Percentiles rank a stretch among this genome's conserved stretches.
phyloP scores from a whole-genome alignment of 768 basidiomycete genomes.

The Tephrocybe sp. region DNA sequence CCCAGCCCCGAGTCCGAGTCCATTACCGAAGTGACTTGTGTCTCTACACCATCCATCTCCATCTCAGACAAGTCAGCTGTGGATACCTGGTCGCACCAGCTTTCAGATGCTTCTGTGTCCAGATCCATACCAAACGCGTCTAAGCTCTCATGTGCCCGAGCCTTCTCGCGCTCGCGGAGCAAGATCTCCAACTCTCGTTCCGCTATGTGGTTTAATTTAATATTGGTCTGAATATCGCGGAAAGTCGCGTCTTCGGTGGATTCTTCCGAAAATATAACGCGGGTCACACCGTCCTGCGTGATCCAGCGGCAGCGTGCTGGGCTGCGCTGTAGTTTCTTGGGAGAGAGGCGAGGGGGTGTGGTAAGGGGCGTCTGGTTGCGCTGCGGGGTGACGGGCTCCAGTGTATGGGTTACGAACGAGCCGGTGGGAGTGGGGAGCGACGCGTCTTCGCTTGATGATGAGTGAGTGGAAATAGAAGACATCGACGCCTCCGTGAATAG shows the following conservation, averaged over 20 bases:
- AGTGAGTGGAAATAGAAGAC: conserved; percentile 3
- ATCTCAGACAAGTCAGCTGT: background rate
- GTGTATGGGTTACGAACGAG: conserved; percentile 1
- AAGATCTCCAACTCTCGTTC: conserved; percentile 12
- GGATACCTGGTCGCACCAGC: background rate
- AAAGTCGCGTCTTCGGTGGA: conserved; percentile 1
- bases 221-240: conserved; percentile 4
- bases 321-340: conserved; percentile 14
- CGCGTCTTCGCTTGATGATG: conserved; percentile 1
- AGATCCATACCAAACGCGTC: conserved; percentile 1
- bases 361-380: background rate
- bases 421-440: conserved; percentile 1
- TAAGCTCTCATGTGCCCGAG: background rate
- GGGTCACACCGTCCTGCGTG: background rate
- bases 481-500: background rate
- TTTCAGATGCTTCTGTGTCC: conserved; percentile 5
- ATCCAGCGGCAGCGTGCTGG: conserved; percentile 10
- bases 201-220: conserved; percentile 3
- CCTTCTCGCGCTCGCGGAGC: conserved; percentile 7
- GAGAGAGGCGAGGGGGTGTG: conserved; percentile 10
- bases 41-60: too few species aligned
- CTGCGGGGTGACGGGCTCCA: conserved; percentile 4
- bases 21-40: too few species aligned
- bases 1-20: background rate
- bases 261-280: conserved; percentile 8